Base-by-base conservation (phyloP, 495 filamentous ascomycete species). In the Talaromyces proteolyticus region DNA sequence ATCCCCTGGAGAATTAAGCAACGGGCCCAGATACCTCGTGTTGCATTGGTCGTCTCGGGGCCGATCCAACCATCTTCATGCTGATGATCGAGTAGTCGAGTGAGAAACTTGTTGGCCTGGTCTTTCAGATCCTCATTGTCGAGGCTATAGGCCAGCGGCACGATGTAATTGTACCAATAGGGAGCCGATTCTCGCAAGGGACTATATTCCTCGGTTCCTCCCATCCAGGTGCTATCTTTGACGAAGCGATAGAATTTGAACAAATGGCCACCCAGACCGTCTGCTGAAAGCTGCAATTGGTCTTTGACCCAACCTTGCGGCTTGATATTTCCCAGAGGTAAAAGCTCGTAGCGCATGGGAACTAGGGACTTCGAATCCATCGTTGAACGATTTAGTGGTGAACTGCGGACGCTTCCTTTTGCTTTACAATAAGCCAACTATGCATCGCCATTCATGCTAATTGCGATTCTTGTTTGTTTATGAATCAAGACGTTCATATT, bases 161-260 rank as follows among this genome's bases (percentile, higher is more conserved):
- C 82, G 3, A 85, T 62, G 19, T 75, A 75, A 55, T 85, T 85
- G 50, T 82, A 74, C 82, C 81, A 86, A 56, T 86, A 85, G 2
- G 80, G 79, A 2, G 75, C 67, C 0, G 72, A 73, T 61, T 86
- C 82, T 48, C 81, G 69, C 2, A 85, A 65, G 4, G 55, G 59
- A 36, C 75, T 80, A 49, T 86, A 86, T 56, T 84, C 79, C 6
- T 64, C 53, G 22, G 61, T 60, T 2, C 77, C 76, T 2, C 81
- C 80, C 8, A 79, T 52, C 80, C 79, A 86, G n/a, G 61, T 56
- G 3, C 70, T 75, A 49, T 85, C 53, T 1, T 60, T 62, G 2
- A 85, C 78, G 42, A 72, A 78, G 25, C 64, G 68, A 57, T 80
- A 86, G 59, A 84, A 85, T 43, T 81, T 72, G 25, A 68, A 69